Percentiles rank a stretch among this genome's conserved stretches.
Conservation (phyloP, 108 stramenopile genomes). For the Schizochytrium sp. region DNA sequence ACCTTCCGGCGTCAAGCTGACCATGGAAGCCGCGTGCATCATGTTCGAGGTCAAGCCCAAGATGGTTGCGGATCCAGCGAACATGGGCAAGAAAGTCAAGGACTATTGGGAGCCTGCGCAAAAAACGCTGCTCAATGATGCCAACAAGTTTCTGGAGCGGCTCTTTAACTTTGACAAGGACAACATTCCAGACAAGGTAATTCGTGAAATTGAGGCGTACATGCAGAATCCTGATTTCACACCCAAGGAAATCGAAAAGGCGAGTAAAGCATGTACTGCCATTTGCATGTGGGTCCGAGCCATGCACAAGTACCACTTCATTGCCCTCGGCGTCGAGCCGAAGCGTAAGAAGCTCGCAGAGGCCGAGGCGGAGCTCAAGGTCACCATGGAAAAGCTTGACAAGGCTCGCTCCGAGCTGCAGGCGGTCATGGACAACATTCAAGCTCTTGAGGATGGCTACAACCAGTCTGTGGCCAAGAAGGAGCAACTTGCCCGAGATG, state of each 20-base stretch:
- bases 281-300: constrained; percentile 62
- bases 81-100: constrained; percentile 38
- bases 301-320: constrained; percentile 55
- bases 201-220: constrained; percentile 46
- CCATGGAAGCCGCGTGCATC: constrained; percentile 49
- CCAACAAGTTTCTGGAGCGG: constrained; percentile 42
- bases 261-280: constrained; percentile 52
- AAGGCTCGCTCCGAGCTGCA: constrained; percentile 35
- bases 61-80: constrained; percentile 42
- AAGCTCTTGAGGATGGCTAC: constrained; percentile 38
- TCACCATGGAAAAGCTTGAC: constrained; percentile 36
- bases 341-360: constrained; percentile 48
- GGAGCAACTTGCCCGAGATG: constrained; percentile 37
- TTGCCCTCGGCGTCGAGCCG: constrained; percentile 52
- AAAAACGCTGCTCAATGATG: constrained; percentile 40
- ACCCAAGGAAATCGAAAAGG: constrained; percentile 48
- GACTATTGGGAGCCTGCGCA: constrained; percentile 53
- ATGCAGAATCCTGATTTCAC: constrained; percentile 46
- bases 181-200: constrained; percentile 50
- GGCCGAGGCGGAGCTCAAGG: constrained; percentile 42
- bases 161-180: constrained; percentile 56
- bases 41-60: constrained; percentile 51
- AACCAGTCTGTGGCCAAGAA: constrained; percentile 46
- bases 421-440: constrained; percentile 40
- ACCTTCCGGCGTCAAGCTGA: constrained; percentile 42